Percentiles rank a stretch among this genome's conserved stretches.
Evolutionary conservation across 2,329 filamentous ascomycete species (phyloP).

Genomic region (Penicillium nordicum): DNA sequence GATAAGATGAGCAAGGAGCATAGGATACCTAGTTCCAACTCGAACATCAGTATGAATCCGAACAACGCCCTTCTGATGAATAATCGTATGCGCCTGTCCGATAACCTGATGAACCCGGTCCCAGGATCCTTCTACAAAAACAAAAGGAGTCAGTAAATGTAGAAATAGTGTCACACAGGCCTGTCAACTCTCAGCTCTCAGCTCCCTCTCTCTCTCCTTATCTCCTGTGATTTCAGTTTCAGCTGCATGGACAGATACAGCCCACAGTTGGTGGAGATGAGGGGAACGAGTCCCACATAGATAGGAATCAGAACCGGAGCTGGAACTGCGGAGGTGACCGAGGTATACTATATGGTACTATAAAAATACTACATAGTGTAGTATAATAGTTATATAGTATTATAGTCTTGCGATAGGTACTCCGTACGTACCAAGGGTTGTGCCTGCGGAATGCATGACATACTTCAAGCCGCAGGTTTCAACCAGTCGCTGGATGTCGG

Average conservation of each 20-base stretch:
- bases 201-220: not conserved
- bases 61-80: conserved; percentile 73
- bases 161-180: not conserved
- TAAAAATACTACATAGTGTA: not conserved
- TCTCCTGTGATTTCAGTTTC: not conserved
- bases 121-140: conserved; percentile 79
- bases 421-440: conserved; percentile 72
- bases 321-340: not conserved
- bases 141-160: not conserved
- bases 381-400: no score
- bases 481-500: conserved; percentile 81
- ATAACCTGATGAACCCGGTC: conserved; percentile 80
- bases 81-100: conserved; percentile 76
- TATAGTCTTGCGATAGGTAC: not conserved
- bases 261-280: not conserved
- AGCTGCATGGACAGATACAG: not conserved
- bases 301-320: not conserved
- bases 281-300: not conserved
- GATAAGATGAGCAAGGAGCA: not conserved
- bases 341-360: no score
- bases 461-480: conserved; percentile 76
- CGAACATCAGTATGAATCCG: conserved; percentile 87
- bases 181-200: not conserved
- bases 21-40: conserved; percentile 66
- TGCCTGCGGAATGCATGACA: conserved; percentile 89